Base-by-base conservation (phyloP, 2,329 filamentous ascomycete species). In the Colletotrichum lentis region DNA sequence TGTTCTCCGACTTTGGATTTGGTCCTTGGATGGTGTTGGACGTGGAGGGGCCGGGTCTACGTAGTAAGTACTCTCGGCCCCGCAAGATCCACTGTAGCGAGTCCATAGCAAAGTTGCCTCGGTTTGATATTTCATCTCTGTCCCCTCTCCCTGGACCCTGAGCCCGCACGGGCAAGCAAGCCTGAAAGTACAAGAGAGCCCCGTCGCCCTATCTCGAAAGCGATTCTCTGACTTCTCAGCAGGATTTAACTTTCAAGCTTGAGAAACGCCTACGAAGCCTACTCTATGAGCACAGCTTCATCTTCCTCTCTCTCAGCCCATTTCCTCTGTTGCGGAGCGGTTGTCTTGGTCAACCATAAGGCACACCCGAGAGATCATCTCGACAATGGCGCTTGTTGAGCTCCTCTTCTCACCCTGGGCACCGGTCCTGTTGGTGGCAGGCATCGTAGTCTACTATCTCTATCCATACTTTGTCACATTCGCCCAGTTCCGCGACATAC, bases 381-480 rank as follows among this genome's bases (percentile, higher is more conserved):
- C 18, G 12, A 58, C 50, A 14, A 70, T 70, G 69, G 54, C 69
- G 39, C 41, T 70, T 41, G 16, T 55, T 5, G 53, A 62, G 54
- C 57, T 67, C 11, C 43, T 70, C 39, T 22, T 67, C 43, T 63
- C 69, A 35, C 69, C 69, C 16, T 70, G 67, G 67, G 60, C 69
- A 18, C 62, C 67, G 31, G 62, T 27, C 41, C 35, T 68, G 16
- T 35, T 68, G 49, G 50, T 62, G 4, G 50, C 44, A 18, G 67
- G 62, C 20, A 12, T 70, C 3, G 53, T 53, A 16, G 52, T 39
- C 20, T 70, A 69, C 43, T 69, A 69, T 74, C 59, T 89, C 11
- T 84, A 88, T 61, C 83, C 87, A 0, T 91, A 89, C 76, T 77
- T 90, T 31, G 79, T 86, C 64, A 90, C 88, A 24, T 83, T 80